Evolutionary conservation across 139 green algal species (phyloP), one percentile per base, ranked within the genome.

Genomic region (Microglena sp.): DNA sequence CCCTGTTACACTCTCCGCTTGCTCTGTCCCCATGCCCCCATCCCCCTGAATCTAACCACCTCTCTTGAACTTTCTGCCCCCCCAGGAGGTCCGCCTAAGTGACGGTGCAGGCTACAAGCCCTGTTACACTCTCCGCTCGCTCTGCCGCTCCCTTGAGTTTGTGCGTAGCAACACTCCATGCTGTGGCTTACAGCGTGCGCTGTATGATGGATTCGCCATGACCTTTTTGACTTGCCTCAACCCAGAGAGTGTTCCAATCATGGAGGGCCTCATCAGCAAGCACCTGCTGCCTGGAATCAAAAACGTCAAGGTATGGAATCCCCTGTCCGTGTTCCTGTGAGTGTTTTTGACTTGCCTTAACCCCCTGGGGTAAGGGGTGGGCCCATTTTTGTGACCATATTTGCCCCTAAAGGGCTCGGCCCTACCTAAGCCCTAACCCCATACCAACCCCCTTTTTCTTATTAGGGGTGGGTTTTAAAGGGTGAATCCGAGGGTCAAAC

Each of bases 121-220:
- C 1, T 72, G 81, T 28, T 99, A 96, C 83, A 94, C 78, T 71
- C 81, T 99, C 64, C 83, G 94, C 68, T 96, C 94, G 4, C 85
- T 99, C 22, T 88, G 79, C 58, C 84, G 94, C 2, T 84, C 90
- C 0, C 77, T 99, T 45, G 85, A 95, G 77, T 99, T 97, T 64
- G 77, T 82, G 0, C 74, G 79, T 2, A 46, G 65, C 2, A 82
- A 83, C 1, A 54, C 86, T 33, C 78, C 55, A 2, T 33, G 34
- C 22, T 98, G 98, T 74, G 94, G 94, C 35, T 68, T 97, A 67
- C 78, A 86, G 66, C 80, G 90, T 5, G 75, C 88, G 5, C 87
- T 99, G 62, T 89, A 86, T 44, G 94, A 99, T 74, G 94, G 90
- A 40, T 85, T 92, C 21, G 76, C 71, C 64, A 99, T 99, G 93